Conservation (phyloP, 2,329 filamentous ascomycete species). For the Fusarium brevicatenulatum region DNA sequence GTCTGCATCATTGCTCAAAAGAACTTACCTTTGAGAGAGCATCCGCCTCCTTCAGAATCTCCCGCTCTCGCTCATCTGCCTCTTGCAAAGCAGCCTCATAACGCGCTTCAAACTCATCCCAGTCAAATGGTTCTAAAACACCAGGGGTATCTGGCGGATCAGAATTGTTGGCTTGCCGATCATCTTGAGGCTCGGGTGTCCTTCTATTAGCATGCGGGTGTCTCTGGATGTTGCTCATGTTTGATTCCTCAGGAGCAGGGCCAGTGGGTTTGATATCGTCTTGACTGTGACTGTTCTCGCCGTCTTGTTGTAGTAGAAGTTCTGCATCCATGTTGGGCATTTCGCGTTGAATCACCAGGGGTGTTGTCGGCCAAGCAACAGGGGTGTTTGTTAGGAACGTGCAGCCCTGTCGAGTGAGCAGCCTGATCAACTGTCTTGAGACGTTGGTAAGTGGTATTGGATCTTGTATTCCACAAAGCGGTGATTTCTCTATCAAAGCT, state of each 20-base stretch:
- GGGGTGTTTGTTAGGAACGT: conserved; percentile 20
- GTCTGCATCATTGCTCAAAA: neutral
- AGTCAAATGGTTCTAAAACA: conserved; percentile 71
- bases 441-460: neutral
- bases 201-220: conserved; percentile 38
- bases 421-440: neutral
- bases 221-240: conserved; percentile 38
- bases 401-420: conserved; percentile 3
- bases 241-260: conserved; percentile 25
- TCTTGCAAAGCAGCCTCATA: conserved; percentile 74
- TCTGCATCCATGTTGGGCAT: conserved; percentile 32
- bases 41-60: conserved; percentile 74
- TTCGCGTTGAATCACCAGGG: conserved; percentile 21
- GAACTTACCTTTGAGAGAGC: conserved; percentile 68
- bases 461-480: neutral
- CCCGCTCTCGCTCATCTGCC: conserved; percentile 70
- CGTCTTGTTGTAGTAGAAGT: conserved; percentile 27
- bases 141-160: conserved; percentile 62
- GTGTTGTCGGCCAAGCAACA: conserved; percentile 39
- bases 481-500: neutral
- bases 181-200: conserved; percentile 54
- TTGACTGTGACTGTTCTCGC: conserved; percentile 28
- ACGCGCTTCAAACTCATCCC: conserved; percentile 77
- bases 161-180: conserved; percentile 46
- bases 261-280: conserved; percentile 18